phyloP scores from a whole-genome alignment of 306 rosid species.

The Cucumis sativus region Cucumber_9930_V3 NC_026658.2:24012001-24012500 shows the following conservation, averaged over 20 bases:
- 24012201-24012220: no score
- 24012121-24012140: fast-evolving
- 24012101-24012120: not conserved
- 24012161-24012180: no score
- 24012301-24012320: not conserved
- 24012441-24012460: slow-evolving; percentile 1
- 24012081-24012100: no score
- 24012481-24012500: not conserved
- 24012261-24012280: no score
- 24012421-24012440: not conserved
- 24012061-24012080: no score
- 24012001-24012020: no score
- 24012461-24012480: not conserved
- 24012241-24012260: no score
- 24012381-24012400: not conserved
- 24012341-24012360: not conserved
- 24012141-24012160: not conserved
- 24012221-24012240: no score
- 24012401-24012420: not conserved
- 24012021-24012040: no score
- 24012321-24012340: not conserved
- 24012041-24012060: no score
- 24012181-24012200: no score
- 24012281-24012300: not conserved
- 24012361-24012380: not conserved